Base-by-base conservation (phyloP, 768 basidiomycete species). In the Russula lepida region DNA sequence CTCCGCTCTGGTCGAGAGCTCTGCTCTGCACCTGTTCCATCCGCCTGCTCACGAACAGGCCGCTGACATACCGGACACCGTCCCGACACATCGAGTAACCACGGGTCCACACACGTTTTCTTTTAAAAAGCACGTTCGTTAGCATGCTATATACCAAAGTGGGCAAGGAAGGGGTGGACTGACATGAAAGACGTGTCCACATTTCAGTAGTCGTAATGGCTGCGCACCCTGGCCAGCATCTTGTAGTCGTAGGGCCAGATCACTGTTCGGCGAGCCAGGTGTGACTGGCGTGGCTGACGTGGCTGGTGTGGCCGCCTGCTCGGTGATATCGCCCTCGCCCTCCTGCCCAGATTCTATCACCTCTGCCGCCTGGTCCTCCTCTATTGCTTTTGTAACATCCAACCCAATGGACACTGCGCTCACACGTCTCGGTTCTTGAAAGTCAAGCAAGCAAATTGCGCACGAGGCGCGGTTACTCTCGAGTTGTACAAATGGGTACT, bases 141-240 rank as follows among this genome's bases (percentile, higher is more conserved):
- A 52, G 52, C 44, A 21, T 13, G n/a, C n/a, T 17, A 7, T n/a
- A 50, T 35, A 30, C 25, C n/a, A 37, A 48, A 30, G 32, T 4
- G 7, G 33, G 23, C 11, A 11, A 59, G 13, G 43, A n/a, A 44
- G 43, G 9, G 21, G 32, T 33, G 28, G 4, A 76, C 89, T 72
- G 64, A 93, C 92, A 74, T 95, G 93, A 74, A 92, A 95, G 50
- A 89, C 89, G 77, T 95, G 93, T 2, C 87, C 87, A 66, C 93
- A 95, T 2, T 77, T 77, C 54, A 94, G 72, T 41, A 91, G 71
- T 68, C 92, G 77, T 65, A 95, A 72, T 6, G 89, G 89, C 62
- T 91, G 87, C 1, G 85, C 78, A 0, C 87, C 88, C 59, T 85
- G 83, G 9, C 89, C 88, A 3, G 86, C 87, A 70, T 91, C 88